phyloP scores from a whole-genome alignment of 2,329 filamentous ascomycete genomes.

The Trichoderma sp. region DNA sequence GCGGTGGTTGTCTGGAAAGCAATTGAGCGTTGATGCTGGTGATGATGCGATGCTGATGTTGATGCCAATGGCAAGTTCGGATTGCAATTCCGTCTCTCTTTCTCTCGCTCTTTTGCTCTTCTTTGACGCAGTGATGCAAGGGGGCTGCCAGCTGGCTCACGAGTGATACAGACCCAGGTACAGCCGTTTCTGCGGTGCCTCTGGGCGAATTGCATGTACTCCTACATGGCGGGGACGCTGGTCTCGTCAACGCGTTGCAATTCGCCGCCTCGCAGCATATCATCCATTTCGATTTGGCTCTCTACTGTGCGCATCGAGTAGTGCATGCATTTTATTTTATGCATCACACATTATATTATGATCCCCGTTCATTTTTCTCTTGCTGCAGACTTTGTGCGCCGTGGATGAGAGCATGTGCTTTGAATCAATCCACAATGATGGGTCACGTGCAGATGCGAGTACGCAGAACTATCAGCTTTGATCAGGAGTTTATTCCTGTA shows the following conservation, averaged over 20 bases:
- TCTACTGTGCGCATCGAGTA: too few species aligned
- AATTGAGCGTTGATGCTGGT: not conserved
- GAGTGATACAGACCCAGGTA: not conserved
- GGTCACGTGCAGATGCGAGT: not conserved
- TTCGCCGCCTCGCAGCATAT: not conserved
- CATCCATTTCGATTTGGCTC: not conserved
- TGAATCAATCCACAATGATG: not conserved
- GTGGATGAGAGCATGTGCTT: not conserved
- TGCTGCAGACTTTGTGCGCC: not conserved
- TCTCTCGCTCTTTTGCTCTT: not conserved
- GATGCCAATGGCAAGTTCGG: not conserved
- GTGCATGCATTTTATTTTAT: not conserved
- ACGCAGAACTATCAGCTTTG: too few species aligned
- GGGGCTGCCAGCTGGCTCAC: conserved; percentile 8
- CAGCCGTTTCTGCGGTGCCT: not conserved
- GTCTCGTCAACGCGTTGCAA: not conserved
- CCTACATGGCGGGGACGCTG: not conserved
- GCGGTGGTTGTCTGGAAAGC: not conserved
- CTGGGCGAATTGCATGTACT: conserved; percentile 1
- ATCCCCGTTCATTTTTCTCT: not conserved
- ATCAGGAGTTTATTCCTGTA: not conserved
- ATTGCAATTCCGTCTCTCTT: not conserved
- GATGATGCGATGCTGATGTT: not conserved
- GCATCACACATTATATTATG: not conserved
- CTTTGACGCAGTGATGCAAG: not conserved